phyloP scores from a whole-genome alignment of 257 asterid species.

The Echites panduratus region DNA sequence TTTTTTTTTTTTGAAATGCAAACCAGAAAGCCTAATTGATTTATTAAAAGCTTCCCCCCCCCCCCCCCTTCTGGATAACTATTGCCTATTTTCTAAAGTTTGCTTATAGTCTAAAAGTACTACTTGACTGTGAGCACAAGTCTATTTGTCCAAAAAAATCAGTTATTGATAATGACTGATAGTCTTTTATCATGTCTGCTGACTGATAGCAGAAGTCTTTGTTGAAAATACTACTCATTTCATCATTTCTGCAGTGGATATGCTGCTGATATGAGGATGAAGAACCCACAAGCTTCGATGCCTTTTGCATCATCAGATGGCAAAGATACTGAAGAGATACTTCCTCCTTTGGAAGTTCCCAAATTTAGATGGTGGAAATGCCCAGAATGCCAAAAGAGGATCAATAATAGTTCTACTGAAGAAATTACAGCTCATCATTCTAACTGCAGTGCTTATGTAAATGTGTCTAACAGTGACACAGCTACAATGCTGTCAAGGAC shows the following conservation, averaged over 20 bases:
- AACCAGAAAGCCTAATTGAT: neutral
- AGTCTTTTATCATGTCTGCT: neutral
- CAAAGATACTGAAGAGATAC: slow-evolving; percentile 20
- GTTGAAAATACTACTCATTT: slow-evolving; percentile 4
- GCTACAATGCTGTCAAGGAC: neutral
- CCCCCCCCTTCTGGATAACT: neutral
- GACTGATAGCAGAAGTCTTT: neutral
- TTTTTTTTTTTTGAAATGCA: neutral
- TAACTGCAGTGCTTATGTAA: neutral
- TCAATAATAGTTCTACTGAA: slow-evolving; percentile 17
- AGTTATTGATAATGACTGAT: no score
- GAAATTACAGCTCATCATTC: slow-evolving; percentile 11
- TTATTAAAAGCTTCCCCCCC: neutral
- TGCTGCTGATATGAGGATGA: slow-evolving; percentile 51
- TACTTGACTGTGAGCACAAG: no score
- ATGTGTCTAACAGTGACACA: neutral
- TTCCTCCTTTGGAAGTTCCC: slow-evolving; percentile 50
- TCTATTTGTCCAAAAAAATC: no score
- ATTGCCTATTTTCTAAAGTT: neutral
- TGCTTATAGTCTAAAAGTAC: no score
- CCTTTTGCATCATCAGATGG: slow-evolving; percentile 36
- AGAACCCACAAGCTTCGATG: slow-evolving; percentile 32
- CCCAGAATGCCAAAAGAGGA: slow-evolving; percentile 31
- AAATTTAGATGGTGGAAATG: slow-evolving; percentile 70
- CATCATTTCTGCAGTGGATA: slow-evolving; percentile 51